Evolutionary conservation across 768 basidiomycete species (phyloP).

Genomic region (Calocera viscosa): DNA sequence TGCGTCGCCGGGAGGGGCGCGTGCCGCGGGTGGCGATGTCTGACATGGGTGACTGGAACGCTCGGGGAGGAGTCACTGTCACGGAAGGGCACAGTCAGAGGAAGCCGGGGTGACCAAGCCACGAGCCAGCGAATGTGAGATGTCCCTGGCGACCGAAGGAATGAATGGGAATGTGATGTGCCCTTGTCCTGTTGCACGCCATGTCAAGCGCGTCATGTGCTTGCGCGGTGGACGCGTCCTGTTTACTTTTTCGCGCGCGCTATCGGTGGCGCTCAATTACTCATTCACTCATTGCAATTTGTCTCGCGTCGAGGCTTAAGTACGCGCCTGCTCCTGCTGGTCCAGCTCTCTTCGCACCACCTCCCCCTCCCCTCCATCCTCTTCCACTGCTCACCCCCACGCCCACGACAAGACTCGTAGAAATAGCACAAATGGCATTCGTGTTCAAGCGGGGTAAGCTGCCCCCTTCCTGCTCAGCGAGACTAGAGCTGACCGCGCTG

Average conservation of each 20-base stretch:
- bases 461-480: background rate
- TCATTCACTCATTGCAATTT: background rate
- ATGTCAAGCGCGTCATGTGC: conserved; percentile 5
- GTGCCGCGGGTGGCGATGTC: background rate
- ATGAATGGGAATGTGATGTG: background rate
- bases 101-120: too few species aligned
- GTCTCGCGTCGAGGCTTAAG: background rate
- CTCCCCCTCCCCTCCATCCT: background rate
- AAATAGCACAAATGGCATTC: conserved; percentile 16
- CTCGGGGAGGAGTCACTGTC: background rate
- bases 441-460: conserved; percentile 48
- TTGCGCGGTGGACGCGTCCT: background rate
- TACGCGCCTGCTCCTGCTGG: background rate
- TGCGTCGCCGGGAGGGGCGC: background rate
- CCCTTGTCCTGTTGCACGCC: background rate
- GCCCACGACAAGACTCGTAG: background rate
- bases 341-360: background rate
- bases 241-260: background rate
- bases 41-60: too few species aligned
- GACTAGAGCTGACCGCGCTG: background rate
- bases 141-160: too few species aligned
- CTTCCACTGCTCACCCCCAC: background rate
- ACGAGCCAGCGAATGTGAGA: too few species aligned
- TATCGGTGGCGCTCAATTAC: background rate
- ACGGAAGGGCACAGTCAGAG: too few species aligned